Percentiles rank a stretch among this genome's conserved stretches.
Evolutionary conservation across 306 rosid genomes (phyloP).

Genomic region (Cucumis hystrix): DNA sequence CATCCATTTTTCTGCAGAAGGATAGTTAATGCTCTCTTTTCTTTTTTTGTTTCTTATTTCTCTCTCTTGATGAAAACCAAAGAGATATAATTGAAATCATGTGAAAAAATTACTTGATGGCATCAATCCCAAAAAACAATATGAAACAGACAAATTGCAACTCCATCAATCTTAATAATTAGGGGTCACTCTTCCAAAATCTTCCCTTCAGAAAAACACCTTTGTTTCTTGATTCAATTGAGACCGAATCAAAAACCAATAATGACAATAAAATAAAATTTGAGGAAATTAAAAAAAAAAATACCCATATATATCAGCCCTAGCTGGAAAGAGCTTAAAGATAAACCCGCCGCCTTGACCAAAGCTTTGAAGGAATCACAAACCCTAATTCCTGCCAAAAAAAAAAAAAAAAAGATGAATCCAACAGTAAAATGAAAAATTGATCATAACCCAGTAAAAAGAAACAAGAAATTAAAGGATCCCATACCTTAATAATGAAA

Average conservation of each 20-base stretch:
- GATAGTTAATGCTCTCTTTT: background rate
- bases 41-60: background rate
- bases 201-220: background rate
- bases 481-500: background rate
- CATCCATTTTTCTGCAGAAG: background rate
- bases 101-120: background rate
- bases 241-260: background rate
- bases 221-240: background rate
- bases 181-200: background rate
- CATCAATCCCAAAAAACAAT: constrained; percentile 7
- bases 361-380: background rate
- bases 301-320: background rate
- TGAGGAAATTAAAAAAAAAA: background rate
- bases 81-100: background rate
- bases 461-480: background rate
- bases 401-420: background rate
- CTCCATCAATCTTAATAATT: background rate
- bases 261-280: too few species aligned
- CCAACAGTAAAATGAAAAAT: background rate
- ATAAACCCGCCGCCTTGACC: background rate
- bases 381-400: background rate
- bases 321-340: background rate
- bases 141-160: background rate
- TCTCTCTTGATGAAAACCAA: background rate
- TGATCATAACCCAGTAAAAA: background rate